These are phyloP conservation scores for Naegleria fowleri DNA, from an alignment of 208 protist species.

Conservation along the genomic window DNA sequence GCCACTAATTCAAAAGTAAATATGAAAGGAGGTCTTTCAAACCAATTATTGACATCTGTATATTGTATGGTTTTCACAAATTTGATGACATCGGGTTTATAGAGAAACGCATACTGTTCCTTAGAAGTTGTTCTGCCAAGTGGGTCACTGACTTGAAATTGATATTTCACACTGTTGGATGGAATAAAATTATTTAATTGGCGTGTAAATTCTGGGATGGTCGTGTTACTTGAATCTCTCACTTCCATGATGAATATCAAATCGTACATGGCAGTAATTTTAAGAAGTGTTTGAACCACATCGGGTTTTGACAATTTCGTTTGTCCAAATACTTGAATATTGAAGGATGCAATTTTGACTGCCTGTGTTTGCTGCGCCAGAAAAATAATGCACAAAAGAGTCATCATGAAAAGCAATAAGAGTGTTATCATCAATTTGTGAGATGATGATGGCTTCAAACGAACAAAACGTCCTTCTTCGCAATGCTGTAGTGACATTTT, in stretches of 20 bases:
- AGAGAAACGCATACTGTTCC: background rate
- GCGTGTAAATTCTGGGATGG: background rate
- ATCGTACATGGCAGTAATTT: background rate
- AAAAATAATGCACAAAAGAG: too few relatives aligned
- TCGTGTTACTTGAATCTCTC: background rate
- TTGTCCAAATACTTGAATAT: slow-evolving; percentile 22
- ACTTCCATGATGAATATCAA: background rate
- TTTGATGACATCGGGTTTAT: background rate
- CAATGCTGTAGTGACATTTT: too few relatives aligned
- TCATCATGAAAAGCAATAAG: too few relatives aligned
- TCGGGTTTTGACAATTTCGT: background rate
- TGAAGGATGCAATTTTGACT: background rate
- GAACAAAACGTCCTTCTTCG: too few relatives aligned
- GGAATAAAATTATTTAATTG: background rate
- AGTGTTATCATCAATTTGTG: too few relatives aligned
- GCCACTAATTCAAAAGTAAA: background rate
- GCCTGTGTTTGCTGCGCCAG: too few relatives aligned
- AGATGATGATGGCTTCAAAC: too few relatives aligned
- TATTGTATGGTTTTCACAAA: background rate
- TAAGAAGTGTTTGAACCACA: background rate
- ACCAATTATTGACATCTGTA: background rate
- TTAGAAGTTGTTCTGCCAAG: background rate
- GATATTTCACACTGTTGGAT: background rate
- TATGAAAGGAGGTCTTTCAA: background rate
- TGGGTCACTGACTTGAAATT: background rate